Percentiles rank a stretch among this genome's conserved stretches.
Evolutionary conservation across 140 eudicot genomes (phyloP).

Genomic region (Erigeron philadelphicus): DNA sequence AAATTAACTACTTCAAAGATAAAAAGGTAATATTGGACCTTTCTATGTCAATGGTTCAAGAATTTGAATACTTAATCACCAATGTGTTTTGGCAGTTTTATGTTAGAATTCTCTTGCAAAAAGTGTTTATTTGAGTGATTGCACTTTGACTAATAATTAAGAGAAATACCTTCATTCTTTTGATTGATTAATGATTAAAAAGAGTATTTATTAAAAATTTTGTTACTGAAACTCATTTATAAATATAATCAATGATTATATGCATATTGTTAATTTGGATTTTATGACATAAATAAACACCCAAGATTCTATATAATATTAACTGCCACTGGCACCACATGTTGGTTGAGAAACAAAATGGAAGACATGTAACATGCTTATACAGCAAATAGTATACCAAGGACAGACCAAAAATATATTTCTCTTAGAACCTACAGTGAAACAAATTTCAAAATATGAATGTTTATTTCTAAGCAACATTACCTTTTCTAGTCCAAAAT

Average conservation of each 20-base stretch:
- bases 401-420: conserved; percentile 15
- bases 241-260: not conserved
- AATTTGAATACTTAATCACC: too few species aligned
- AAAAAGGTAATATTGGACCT: too few species aligned
- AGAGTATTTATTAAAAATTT: too few species aligned
- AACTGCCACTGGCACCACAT: conserved; percentile 14
- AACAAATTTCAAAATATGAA: not conserved
- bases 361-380: conserved; percentile 28
- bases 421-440: not conserved
- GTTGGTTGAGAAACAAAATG: conserved; percentile 30
- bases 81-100: too few species aligned
- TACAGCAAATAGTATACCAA: conserved; percentile 30
- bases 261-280: conserved; percentile 2
- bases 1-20: too few species aligned
- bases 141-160: too few species aligned
- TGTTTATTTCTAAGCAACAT: not conserved
- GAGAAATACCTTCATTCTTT: too few species aligned
- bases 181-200: too few species aligned
- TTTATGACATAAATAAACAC: conserved; percentile 6
- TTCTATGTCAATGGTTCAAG: too few species aligned
- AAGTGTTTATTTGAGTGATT: too few species aligned
- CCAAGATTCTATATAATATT: conserved; percentile 11
- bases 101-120: too few species aligned
- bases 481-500: not conserved
- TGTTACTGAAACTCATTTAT: not conserved